Evolutionary conservation across 108 stramenopile species (phyloP).

Genomic region (Cyclotella baltica): DNA sequence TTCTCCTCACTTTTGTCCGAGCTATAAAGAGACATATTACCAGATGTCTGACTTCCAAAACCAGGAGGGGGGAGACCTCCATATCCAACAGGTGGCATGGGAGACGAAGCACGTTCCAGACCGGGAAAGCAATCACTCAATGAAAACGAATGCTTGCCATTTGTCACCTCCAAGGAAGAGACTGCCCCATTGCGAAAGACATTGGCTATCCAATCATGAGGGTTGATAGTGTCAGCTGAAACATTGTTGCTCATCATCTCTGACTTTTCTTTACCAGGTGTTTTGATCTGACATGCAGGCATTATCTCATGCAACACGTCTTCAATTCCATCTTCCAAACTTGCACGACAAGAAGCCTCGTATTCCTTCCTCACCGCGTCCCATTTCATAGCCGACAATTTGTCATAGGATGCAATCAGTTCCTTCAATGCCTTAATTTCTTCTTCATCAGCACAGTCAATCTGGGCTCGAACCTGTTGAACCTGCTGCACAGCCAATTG

Average conservation of each 20-base stretch:
- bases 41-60: constrained; percentile 1
- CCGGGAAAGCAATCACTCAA: constrained; percentile 8
- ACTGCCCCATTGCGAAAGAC: constrained; percentile 28
- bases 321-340: background rate
- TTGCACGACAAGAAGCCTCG: constrained; percentile 14
- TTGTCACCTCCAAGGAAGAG: constrained; percentile 21
- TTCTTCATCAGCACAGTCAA: background rate
- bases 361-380: constrained; percentile 35
- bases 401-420: constrained; percentile 34
- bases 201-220: constrained; percentile 33
- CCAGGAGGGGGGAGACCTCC: constrained; percentile 29
- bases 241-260: constrained; percentile 2
- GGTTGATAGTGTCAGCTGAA: constrained; percentile 7
- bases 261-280: background rate
- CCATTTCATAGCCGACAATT: constrained; percentile 38
- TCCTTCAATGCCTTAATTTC: constrained; percentile 20
- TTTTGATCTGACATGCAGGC: background rate
- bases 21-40: background rate
- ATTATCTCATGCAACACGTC: background rate
- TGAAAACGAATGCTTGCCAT: constrained; percentile 22
- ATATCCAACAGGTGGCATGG: background rate
- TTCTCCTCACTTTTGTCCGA: constrained; percentile 8
- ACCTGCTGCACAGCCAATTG: constrained; percentile 25
- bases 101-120: constrained; percentile 12
- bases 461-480: constrained; percentile 25